Conservation (phyloP, 163 green algal genomes). For the Chloromonas sp. region DNA sequence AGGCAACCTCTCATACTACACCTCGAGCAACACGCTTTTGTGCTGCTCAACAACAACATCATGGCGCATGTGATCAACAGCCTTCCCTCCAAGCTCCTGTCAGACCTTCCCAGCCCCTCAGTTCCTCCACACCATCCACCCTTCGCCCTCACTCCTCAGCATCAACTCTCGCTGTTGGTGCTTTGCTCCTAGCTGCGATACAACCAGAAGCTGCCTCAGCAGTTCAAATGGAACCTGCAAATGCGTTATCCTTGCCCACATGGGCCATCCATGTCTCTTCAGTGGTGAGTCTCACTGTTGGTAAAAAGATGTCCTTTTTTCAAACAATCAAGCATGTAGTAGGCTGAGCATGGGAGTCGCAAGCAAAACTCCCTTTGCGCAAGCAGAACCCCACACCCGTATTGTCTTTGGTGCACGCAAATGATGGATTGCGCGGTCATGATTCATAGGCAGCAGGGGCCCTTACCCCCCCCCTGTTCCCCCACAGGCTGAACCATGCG, state of each 20-base stretch:
- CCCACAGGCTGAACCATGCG: background rate
- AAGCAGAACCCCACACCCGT: no score
- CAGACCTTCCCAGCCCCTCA: no score
- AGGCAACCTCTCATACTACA: no score
- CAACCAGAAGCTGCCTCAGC: background rate
- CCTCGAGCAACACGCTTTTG: no score
- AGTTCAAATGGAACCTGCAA: slow-evolving; percentile 63
- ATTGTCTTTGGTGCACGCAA: background rate
- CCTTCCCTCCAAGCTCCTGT: no score
- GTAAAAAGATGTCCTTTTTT: background rate
- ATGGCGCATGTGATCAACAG: no score
- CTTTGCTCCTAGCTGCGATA: background rate
- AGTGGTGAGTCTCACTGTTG: slow-evolving; percentile 49
- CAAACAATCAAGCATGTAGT: background rate
- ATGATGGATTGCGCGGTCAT: background rate
- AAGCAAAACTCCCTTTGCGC: background rate
- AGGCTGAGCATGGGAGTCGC: background rate
- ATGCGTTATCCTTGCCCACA: slow-evolving; percentile 92
- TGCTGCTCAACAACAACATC: no score
- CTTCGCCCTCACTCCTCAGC: no score
- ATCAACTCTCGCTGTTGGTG: no score
- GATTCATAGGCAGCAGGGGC: background rate
- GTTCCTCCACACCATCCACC: no score
- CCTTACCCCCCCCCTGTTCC: background rate
- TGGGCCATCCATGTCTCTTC: slow-evolving; percentile 94